A percentile compares a stretch with the other conserved stretches of the same genome.
These are phyloP conservation scores for Quercus phellos DNA, from an alignment of 331 rosid genomes.

Conservation along the genomic window DNA sequence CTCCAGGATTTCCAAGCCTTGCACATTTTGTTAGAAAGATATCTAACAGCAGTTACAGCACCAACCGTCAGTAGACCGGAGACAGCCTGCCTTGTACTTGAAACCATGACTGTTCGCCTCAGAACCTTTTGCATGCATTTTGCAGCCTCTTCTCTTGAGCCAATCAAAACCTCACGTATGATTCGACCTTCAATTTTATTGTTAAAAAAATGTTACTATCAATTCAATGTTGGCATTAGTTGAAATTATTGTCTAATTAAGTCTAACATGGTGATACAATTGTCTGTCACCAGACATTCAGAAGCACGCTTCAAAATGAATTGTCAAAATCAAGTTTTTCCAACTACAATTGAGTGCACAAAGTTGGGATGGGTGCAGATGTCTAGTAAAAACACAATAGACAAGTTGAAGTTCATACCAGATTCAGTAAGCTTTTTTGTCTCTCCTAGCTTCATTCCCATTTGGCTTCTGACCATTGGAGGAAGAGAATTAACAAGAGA, in stretches of 20 bases:
- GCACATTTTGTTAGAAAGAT: slow-evolving; percentile 57
- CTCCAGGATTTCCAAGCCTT: slow-evolving; percentile 84
- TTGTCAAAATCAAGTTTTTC: background rate
- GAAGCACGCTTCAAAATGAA: background rate
- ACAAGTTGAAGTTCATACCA: slow-evolving; percentile 39
- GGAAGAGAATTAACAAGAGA: slow-evolving; percentile 66
- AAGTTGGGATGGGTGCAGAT: background rate
- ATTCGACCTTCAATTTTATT: slow-evolving; percentile 47
- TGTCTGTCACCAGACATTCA: background rate
- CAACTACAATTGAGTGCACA: background rate
- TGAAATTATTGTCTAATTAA: background rate
- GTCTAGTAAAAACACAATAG: background rate
- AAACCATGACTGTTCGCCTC: slow-evolving; percentile 70
- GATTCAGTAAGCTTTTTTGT: slow-evolving; percentile 32
- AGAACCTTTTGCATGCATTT: slow-evolving; percentile 63
- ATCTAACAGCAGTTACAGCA: slow-evolving; percentile 57
- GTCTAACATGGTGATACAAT: background rate
- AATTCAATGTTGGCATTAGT: background rate
- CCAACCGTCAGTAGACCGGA: slow-evolving; percentile 79
- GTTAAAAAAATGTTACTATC: background rate
- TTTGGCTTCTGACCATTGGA: slow-evolving; percentile 50
- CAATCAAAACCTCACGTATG: slow-evolving; percentile 31
- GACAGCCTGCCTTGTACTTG: slow-evolving; percentile 86
- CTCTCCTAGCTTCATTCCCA: slow-evolving; percentile 51
- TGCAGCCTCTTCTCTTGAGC: slow-evolving; percentile 67